Evolutionary conservation across 2,329 filamentous ascomycete species (phyloP), one percentile per base, ranked within the genome.

Genomic region (Coccinonectria pachysandricola): DNA sequence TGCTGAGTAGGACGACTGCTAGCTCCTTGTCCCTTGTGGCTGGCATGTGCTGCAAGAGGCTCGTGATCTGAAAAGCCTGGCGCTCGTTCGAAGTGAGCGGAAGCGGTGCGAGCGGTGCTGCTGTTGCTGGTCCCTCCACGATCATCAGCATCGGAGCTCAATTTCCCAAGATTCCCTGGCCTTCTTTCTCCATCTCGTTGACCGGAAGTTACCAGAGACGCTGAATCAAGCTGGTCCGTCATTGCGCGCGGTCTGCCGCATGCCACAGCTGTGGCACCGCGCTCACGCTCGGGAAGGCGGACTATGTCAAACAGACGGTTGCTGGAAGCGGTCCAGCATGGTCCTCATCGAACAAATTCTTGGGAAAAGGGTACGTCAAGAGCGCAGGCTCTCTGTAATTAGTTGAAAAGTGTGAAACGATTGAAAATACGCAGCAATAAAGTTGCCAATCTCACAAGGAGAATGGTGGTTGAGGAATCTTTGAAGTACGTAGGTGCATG

Each of bases 21-120:
- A 14, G 32, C 30, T 16, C 31, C 35, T 11, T 37, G 42, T 21
- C 36, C 22, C 19, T 33, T 40, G 19, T 35, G 32, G 19, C 39
- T 31, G 21, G 39, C 36, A 6, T 41, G 44, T 15, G 44, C 38
- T 15, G 44, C 38, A 11, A 46, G 43, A 11, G 42, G 35, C 31
- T 46, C 43, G 23, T 46, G 43, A 23, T 46, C 43, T 33, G 43
- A 46, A 23, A 46, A 46, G 17, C 43, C 43, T 12, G 42, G 36
- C 8, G 43, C 43, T 26, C 43, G 41, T 25, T 46, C 43, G 22
- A 40, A 35, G 14, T 40, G 39, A 20, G 31, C 15, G 17, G 43
- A 33, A 19, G 32, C 43, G 24, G 32, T 32, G 15, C 46, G 39
- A 11, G 46, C 26, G 22, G 39, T 41, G 22, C 41, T 39, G 27